Conservation (phyloP, 371 early-diverging fungal species). For the Fennellomyces sp. region DNA sequence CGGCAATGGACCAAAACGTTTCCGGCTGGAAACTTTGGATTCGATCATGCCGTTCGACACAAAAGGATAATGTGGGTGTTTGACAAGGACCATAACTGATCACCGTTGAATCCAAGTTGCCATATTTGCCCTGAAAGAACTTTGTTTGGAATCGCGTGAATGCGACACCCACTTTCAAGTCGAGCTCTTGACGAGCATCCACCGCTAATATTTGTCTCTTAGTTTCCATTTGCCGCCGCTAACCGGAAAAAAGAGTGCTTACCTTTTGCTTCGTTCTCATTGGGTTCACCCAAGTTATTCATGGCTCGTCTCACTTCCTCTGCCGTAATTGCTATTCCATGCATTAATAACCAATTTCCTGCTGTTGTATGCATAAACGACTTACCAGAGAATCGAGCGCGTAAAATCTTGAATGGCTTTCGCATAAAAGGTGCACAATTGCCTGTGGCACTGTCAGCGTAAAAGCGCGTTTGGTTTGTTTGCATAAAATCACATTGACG, state of each 20-base stretch:
- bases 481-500: conserved; percentile 12
- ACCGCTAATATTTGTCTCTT: conserved; percentile 45
- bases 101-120: conserved; percentile 54
- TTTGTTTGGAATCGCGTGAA: conserved; percentile 64
- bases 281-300: conserved; percentile 53
- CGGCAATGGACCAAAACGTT: conserved; percentile 53
- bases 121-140: conserved; percentile 58
- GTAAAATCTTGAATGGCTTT: conserved; percentile 27
- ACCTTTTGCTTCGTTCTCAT: conserved; percentile 60
- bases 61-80: conserved; percentile 66
- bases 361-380: neutral
- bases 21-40: conserved; percentile 68
- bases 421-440: neutral
- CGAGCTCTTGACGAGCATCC: conserved; percentile 72
- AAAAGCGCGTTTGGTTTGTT: no score
- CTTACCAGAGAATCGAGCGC: conserved; percentile 61
- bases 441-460: neutral
- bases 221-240: neutral
- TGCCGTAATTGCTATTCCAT: conserved; percentile 55
- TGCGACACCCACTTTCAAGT: conserved; percentile 70
- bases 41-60: conserved; percentile 64
- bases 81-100: conserved; percentile 73
- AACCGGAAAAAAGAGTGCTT: neutral
- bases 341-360: neutral
- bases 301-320: conserved; percentile 61